These are phyloP conservation scores for Hypholoma sublateritium DNA, from an alignment of 768 basidiomycete species.

Conservation along the genomic window DNA sequence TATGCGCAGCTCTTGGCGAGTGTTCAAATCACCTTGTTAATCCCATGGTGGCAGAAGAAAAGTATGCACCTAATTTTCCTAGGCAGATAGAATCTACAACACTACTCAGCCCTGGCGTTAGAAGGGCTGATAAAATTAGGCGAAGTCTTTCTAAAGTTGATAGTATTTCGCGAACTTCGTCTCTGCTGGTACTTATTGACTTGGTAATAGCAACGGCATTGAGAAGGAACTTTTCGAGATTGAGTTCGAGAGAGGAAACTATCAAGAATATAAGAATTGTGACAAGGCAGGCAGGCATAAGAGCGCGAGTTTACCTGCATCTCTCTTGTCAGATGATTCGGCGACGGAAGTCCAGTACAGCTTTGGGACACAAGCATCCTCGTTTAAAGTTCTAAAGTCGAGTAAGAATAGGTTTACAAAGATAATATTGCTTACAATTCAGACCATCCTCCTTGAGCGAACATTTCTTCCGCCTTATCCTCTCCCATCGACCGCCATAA, in stretches of 20 bases:
- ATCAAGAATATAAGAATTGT: background rate
- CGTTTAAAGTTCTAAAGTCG: constrained; percentile 19
- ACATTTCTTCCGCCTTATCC: constrained; percentile 75
- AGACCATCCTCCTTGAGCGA: constrained; percentile 73
- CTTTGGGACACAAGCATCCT: constrained; percentile 18
- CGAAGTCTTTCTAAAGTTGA: constrained; percentile 56
- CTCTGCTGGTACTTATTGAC: constrained; percentile 45
- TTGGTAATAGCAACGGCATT: constrained; percentile 50
- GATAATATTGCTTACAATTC: constrained; percentile 53
- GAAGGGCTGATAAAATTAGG: constrained; percentile 56
- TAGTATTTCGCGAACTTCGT: constrained; percentile 40
- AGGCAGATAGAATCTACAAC: constrained; percentile 72
- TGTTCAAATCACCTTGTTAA: constrained; percentile 43
- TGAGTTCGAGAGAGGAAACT: constrained; percentile 52
- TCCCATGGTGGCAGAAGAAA: constrained; percentile 42
- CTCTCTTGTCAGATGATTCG: constrained; percentile 13
- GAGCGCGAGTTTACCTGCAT: constrained; percentile 19
- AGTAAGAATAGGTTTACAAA: background rate
- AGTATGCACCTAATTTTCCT: constrained; percentile 50
- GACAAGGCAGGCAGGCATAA: background rate
- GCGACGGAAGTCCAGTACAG: constrained; percentile 25
- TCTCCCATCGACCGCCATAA: constrained; percentile 80
- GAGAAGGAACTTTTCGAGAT: constrained; percentile 52
- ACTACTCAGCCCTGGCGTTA: constrained; percentile 69
- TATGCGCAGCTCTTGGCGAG: background rate